Percentiles rank a stretch among this genome's conserved stretches.
Conservation (phyloP, 176 grass and related monocot species). For the Themeda triandra region DNA sequence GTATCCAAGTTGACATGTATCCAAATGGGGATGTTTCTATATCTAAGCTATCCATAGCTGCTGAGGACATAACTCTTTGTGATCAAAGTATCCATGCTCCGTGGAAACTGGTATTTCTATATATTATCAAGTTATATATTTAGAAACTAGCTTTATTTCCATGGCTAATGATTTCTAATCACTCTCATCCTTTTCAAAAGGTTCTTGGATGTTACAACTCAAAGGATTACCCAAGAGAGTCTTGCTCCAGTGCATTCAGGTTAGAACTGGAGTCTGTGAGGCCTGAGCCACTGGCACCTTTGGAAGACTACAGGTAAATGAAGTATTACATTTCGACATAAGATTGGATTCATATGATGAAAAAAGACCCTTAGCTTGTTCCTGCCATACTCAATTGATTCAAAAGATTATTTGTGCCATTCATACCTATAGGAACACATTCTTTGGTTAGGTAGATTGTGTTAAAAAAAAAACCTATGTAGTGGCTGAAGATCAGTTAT, state of each 20-base stretch:
- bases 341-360: constrained; percentile 10
- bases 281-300: constrained; percentile 71
- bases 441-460: constrained; percentile 2
- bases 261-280: constrained; percentile 87
- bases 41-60: constrained; percentile 64
- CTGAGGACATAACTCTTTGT: constrained; percentile 72
- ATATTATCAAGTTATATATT: constrained; percentile 21
- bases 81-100: constrained; percentile 79
- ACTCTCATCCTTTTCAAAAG: constrained; percentile 39
- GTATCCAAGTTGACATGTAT: constrained; percentile 82
- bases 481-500: constrained; percentile 11
- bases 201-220: constrained; percentile 86
- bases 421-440: not conserved
- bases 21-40: constrained; percentile 78
- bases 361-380: not conserved
- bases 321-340: not conserved
- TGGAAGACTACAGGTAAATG: constrained; percentile 93
- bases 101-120: constrained; percentile 83
- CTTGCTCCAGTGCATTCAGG: constrained; percentile 74
- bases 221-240: constrained; percentile 89
- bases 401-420: constrained; percentile 9
- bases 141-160: not conserved
- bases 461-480: constrained; percentile 1
- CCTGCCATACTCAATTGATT: not conserved
- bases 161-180: constrained; percentile 25